Conservation (phyloP, 345 rosid genomes). For the Syzygium aromaticum region DNA sequence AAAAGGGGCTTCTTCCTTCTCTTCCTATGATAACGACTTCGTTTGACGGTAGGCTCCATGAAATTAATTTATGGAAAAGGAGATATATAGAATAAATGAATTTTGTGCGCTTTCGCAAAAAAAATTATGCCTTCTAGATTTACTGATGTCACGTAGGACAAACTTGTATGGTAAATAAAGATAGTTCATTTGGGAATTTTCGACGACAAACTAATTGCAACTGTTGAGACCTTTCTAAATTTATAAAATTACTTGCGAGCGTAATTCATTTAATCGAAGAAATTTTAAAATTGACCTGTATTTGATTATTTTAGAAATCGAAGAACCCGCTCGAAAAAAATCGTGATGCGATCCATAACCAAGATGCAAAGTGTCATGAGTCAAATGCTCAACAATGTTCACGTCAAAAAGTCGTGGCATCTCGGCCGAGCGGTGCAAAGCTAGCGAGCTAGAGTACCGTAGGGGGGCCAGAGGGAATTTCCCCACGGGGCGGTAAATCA, state of each 20-base stretch:
- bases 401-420: background rate
- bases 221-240: background rate
- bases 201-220: background rate
- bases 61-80: accelerated
- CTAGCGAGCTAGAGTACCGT: accelerated
- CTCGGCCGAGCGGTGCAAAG: accelerated
- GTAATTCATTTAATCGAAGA: background rate
- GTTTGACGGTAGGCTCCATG: background rate
- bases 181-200: background rate
- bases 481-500: background rate
- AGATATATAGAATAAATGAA: too few species aligned
- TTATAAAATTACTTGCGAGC: accelerated
- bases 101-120: background rate
- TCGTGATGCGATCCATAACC: accelerated
- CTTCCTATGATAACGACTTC: background rate
- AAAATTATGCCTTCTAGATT: background rate
- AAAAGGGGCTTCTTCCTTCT: background rate
- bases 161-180: too few species aligned
- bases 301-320: background rate
- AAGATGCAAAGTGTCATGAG: too few species aligned
- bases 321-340: background rate
- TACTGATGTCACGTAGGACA: background rate
- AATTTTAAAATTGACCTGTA: accelerated
- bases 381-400: accelerated
- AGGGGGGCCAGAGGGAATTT: too few species aligned